A percentile compares a stretch with the other conserved stretches of the same genome.
Conservation (phyloP, 345 rosid species). For the Sisymbrium altissimum region DNA sequence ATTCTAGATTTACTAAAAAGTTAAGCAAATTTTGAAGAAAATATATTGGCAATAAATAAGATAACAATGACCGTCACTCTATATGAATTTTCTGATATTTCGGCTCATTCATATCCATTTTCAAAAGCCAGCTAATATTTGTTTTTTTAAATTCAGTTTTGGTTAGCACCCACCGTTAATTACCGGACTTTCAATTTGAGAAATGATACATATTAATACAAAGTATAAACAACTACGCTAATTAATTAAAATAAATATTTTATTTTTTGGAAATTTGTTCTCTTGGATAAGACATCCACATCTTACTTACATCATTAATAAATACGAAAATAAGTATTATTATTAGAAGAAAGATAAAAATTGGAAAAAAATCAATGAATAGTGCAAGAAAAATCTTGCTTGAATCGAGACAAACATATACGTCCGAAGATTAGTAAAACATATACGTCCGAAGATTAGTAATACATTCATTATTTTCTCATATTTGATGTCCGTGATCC, state of each 20-base stretch:
- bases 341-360: too few species aligned
- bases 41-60: neutral
- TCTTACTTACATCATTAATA: neutral
- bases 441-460: too few species aligned
- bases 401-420: too few species aligned
- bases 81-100: neutral
- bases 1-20: neutral
- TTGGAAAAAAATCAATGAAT: too few species aligned
- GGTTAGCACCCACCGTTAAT: neutral
- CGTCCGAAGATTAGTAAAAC: too few species aligned
- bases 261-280: neutral
- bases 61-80: neutral
- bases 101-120: neutral
- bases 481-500: too few species aligned
- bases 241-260: neutral
- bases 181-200: neutral
- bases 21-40: neutral
- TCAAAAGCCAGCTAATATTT: neutral
- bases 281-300: conserved; percentile 28
- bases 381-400: too few species aligned
- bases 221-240: neutral
- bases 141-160: neutral
- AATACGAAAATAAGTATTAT: too few species aligned
- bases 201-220: neutral
- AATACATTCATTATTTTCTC: too few species aligned